These are phyloP conservation scores for Psilocybe mexicana DNA, from an alignment of 1,284 basidiomycete species.

Conservation along the genomic window DNA sequence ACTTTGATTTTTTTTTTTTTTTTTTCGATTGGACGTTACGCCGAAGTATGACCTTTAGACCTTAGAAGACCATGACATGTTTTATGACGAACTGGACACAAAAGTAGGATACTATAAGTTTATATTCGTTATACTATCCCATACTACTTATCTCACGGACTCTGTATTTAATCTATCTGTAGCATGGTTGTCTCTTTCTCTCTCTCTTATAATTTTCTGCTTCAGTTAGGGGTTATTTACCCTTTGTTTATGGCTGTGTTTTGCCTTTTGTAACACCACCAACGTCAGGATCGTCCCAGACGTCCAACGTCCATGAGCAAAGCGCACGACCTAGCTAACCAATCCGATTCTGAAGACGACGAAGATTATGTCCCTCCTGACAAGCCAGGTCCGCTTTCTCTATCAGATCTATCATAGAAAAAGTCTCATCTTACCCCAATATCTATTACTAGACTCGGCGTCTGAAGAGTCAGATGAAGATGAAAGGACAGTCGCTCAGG, in stretches of 20 bases:
- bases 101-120: not conserved
- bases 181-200: too few species aligned
- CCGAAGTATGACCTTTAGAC: too few species aligned
- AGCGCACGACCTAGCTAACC: constrained; percentile 1
- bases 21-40: too few species aligned
- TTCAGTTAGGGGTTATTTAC: too few species aligned
- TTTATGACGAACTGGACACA: not conserved
- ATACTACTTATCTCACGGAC: too few species aligned
- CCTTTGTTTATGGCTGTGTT: too few species aligned
- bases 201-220: too few species aligned
- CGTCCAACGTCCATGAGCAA: not conserved
- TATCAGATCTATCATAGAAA: not conserved
- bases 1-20: not conserved
- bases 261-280: too few species aligned
- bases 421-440: not conserved
- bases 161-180: too few species aligned
- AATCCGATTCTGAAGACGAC: constrained; percentile 66
- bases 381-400: constrained; percentile 36
- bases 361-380: constrained; percentile 62
- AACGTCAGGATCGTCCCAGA: not conserved
- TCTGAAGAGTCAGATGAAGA: constrained; percentile 29
- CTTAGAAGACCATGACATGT: not conserved
- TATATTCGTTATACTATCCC: not conserved
- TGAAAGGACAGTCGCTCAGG: constrained; percentile 14
- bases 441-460: constrained; percentile 25